Evolutionary conservation across 2,329 filamentous ascomycete species (phyloP).

Genomic region (Pochonia chlamydosporia): DNA sequence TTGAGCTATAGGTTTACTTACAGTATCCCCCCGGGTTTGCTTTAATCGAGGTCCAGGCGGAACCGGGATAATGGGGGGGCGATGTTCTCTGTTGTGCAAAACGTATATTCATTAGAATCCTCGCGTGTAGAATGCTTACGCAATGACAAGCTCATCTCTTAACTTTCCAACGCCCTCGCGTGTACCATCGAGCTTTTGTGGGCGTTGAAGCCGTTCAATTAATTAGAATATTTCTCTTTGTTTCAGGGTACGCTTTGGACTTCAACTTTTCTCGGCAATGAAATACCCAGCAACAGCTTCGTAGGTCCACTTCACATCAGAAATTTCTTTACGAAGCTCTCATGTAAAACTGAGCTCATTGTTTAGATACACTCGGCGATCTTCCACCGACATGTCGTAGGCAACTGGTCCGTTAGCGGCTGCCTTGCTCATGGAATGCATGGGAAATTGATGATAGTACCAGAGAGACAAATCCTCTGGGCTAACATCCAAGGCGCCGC

Average conservation of each 20-base stretch:
- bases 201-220: too few species aligned
- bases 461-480: slow-evolving; percentile 93
- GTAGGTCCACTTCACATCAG: slow-evolving; percentile 74
- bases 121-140: too few species aligned
- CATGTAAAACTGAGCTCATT: slow-evolving; percentile 70
- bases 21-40: too few species aligned
- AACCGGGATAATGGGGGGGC: too few species aligned
- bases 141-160: too few species aligned
- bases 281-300: slow-evolving; percentile 77
- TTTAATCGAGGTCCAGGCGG: too few species aligned
- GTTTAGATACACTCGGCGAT: slow-evolving; percentile 60
- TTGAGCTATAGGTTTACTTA: not conserved
- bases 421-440: slow-evolving; percentile 58
- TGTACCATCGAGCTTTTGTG: too few species aligned
- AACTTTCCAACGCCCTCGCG: too few species aligned
- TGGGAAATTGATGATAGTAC: slow-evolving; percentile 91
- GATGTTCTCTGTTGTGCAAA: too few species aligned
- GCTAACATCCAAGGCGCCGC: slow-evolving; percentile 76
- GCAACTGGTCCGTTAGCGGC: slow-evolving; percentile 12
- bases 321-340: slow-evolving; percentile 56
- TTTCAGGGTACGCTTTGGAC: slow-evolving; percentile 32
- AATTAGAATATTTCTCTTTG: slow-evolving; percentile 31
- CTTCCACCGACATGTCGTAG: slow-evolving; percentile 43
- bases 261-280: slow-evolving; percentile 33
- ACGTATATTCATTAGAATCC: too few species aligned